A percentile compares a stretch with the other conserved stretches of the same genome.
These are phyloP conservation scores for Raddia guianensis DNA, from an alignment of 176 grass and related monocot genomes.

Conservation along the genomic window DNA sequence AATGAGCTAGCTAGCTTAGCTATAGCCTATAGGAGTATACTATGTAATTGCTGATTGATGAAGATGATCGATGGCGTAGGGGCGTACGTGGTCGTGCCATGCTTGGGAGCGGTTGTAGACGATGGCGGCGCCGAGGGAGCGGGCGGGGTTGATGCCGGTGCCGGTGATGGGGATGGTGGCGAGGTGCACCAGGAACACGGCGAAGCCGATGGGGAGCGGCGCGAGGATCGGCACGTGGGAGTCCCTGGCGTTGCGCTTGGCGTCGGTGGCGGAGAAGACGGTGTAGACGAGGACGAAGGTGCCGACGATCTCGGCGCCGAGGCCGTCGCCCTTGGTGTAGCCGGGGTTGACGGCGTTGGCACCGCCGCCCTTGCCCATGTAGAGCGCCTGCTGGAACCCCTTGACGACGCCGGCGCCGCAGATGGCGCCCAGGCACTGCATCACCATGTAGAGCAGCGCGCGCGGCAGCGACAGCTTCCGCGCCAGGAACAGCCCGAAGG, in stretches of 20 bases:
- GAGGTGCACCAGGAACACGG: constrained; percentile 91
- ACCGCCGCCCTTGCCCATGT: constrained; percentile 62
- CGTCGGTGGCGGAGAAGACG: no score
- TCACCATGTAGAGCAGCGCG: constrained; percentile 76
- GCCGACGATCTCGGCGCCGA: constrained; percentile 23
- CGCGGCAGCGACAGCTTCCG: constrained; percentile 68
- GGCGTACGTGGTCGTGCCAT: constrained; percentile 77
- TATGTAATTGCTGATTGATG: neutral
- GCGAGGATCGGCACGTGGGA: constrained; percentile 49
- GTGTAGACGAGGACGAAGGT: no score
- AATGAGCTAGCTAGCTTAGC: no score
- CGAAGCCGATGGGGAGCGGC: constrained; percentile 85
- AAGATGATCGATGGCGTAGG: no score
- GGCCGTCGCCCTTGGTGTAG: constrained; percentile 74
- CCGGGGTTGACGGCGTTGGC: constrained; percentile 60
- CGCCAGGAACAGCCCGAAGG: constrained; percentile 85
- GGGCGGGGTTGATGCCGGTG: constrained; percentile 86
- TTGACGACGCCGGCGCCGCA: constrained; percentile 87
- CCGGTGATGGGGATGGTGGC: constrained; percentile 95
- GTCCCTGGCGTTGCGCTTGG: neutral
- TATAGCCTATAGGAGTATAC: no score
- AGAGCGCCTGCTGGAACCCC: constrained; percentile 62
- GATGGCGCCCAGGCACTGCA: constrained; percentile 88
- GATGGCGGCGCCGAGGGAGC: constrained; percentile 82
- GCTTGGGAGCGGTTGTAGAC: constrained; percentile 74